A percentile compares a stretch with the other conserved stretches of the same genome.
phyloP scores from a whole-genome alignment of 2,329 filamentous ascomycete genomes.

The Ophiostoma sp. region DNA sequence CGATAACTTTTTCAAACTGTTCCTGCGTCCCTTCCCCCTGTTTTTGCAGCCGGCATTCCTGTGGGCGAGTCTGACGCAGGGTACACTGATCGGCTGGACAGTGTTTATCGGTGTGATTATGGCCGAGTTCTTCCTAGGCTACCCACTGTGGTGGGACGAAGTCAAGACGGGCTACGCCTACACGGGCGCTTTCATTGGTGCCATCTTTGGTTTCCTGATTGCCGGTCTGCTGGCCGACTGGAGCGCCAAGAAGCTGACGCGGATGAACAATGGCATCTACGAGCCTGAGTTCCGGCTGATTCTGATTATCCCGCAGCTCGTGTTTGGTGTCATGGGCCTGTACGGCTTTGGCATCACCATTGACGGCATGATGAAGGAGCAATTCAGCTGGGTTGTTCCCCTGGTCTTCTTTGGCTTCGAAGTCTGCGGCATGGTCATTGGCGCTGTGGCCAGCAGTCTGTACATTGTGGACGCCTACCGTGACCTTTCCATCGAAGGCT shows the following conservation, averaged over 20 bases:
- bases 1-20: slow-evolving; percentile 66
- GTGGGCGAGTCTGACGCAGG: slow-evolving; percentile 79
- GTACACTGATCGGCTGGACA: slow-evolving; percentile 91
- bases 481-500: slow-evolving; percentile 80
- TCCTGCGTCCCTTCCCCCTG: slow-evolving; percentile 76
- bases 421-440: slow-evolving; percentile 88
- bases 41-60: slow-evolving; percentile 82
- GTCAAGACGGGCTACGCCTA: slow-evolving; percentile 85
- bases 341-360: slow-evolving; percentile 82
- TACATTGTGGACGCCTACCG: slow-evolving; percentile 94
- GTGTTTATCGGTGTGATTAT: slow-evolving; percentile 86
- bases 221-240: slow-evolving; percentile 73
- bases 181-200: slow-evolving; percentile 80
- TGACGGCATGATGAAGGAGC: slow-evolving; percentile 52
- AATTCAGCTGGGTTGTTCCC: slow-evolving; percentile 71
- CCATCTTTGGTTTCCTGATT: slow-evolving; percentile 73
- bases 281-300: slow-evolving; percentile 89
- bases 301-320: slow-evolving; percentile 77
- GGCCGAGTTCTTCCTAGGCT: slow-evolving; percentile 77
- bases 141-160: slow-evolving; percentile 79
- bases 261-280: slow-evolving; percentile 75
- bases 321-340: slow-evolving; percentile 74
- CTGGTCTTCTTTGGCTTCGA: slow-evolving; percentile 82
- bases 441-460: slow-evolving; percentile 78
- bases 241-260: slow-evolving; percentile 68